Evolutionary conservation across 768 basidiomycete genomes (phyloP).

Genomic region (Steccherinum ochraceum): DNA sequence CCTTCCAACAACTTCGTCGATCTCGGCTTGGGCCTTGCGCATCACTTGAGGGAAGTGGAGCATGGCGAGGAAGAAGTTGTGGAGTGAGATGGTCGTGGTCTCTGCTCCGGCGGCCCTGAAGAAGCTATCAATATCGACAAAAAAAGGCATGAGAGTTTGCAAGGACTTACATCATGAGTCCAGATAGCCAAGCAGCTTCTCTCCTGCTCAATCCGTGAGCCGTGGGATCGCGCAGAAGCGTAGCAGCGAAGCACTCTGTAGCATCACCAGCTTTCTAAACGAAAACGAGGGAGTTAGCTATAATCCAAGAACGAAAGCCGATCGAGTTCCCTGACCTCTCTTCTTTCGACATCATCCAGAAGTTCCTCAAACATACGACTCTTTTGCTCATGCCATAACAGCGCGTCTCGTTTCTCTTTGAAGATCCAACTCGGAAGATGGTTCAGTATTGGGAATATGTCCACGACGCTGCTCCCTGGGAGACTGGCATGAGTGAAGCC

Average conservation of each 20-base stretch:
- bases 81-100: constrained; percentile 46
- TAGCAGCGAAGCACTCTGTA: constrained; percentile 37
- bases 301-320: no score
- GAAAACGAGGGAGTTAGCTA: no score
- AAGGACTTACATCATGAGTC: constrained; percentile 61
- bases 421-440: no score
- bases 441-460: no score
- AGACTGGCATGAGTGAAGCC: no score
- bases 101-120: constrained; percentile 41
- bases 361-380: no score
- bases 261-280: no score
- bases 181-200: constrained; percentile 70
- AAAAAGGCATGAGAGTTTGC: background rate
- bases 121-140: background rate
- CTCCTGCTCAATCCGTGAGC: constrained; percentile 38
- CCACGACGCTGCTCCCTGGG: no score
- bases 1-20: constrained; percentile 48
- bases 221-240: constrained; percentile 37
- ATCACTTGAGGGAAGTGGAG: constrained; percentile 48
- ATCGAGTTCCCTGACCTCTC: no score
- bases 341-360: no score
- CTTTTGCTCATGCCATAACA: no score
- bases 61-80: constrained; percentile 64
- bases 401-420: no score
- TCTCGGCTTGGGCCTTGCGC: constrained; percentile 52